A percentile compares a stretch with the other conserved stretches of the same genome.
phyloP scores from a whole-genome alignment of 78 protist genomes.

The Chrysochromulina parva region DNA sequence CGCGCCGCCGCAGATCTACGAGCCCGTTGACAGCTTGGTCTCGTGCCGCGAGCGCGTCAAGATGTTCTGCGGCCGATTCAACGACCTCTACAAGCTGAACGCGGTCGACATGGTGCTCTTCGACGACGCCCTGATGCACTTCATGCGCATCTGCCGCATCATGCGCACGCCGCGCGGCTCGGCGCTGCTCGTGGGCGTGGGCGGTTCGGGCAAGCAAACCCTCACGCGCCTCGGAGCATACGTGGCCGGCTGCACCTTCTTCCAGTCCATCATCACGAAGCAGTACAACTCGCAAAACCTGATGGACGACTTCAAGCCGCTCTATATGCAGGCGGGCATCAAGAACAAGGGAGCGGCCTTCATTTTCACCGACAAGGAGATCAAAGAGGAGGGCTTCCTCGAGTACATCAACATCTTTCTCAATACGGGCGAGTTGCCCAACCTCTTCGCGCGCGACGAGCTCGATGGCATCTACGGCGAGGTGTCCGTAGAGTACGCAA shows the following conservation, averaged over 20 bases:
- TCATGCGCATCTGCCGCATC: constrained; percentile 43
- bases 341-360: constrained; percentile 55
- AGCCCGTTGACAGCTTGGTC: neutral
- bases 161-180: constrained; percentile 36
- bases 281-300: constrained; percentile 67
- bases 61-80: constrained; percentile 48
- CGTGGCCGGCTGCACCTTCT: constrained; percentile 56
- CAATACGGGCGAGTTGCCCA: constrained; percentile 77
- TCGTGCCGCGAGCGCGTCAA: constrained; percentile 35
- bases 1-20: constrained; percentile 40
- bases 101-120: constrained; percentile 79
- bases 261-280: constrained; percentile 68
- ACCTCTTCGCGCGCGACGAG: constrained; percentile 81
- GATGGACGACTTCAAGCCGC: constrained; percentile 74
- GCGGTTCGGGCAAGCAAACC: constrained; percentile 85
- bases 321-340: constrained; percentile 73
- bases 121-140: constrained; percentile 76
- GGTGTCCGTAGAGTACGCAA: neutral
- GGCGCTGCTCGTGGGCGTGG: constrained; percentile 82
- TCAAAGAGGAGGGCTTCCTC: constrained; percentile 82
- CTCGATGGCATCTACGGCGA: constrained; percentile 57
- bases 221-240: constrained; percentile 78
- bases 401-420: constrained; percentile 76
- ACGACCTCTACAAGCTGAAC: constrained; percentile 52
- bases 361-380: constrained; percentile 83